Base-by-base conservation (phyloP, 345 rosid genomes). In the Alliaria petiolata region DNA sequence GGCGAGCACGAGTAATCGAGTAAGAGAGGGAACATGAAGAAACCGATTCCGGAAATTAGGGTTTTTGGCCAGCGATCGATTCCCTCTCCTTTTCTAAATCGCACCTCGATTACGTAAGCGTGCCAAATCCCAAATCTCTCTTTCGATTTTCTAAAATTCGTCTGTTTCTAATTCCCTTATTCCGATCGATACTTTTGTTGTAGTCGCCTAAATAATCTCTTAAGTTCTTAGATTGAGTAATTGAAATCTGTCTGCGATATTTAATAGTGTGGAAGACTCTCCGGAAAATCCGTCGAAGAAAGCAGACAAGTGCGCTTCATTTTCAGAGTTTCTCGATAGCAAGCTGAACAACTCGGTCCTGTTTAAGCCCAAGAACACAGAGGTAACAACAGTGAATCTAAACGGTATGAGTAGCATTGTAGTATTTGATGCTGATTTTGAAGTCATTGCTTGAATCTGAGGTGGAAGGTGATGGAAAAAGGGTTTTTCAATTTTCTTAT, bases 11-110 rank as follows among this genome's bases (percentile, higher is more conserved):
- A 22, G 25, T 22, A 1, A 22, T 1, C 39, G 46, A 35, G 63
- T 31, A 35, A 12, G 42, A 12, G 25, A 71, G 72, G 12, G 49
- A 68, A 43, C 8, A 75, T 68, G 72, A 85, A 81, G 85, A 78
- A 77, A 3, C 73, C 81, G 33, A 74, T 69, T 49, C 78, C 80
- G 46, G 69, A 65, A 39, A 53, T 82, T 40, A 82, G 92, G 85
- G 84, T 22, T 70, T 79, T 82, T 7, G 89, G 95, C 28, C 97
- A 91, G 80, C 85, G 81, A 30, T 77, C 88, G 8, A 83, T 91
- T 74, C 33, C 74, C 34, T 75, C 85, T 9, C 81, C 83, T 2
- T 75, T 80, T 70, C 43, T 74, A 6, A 82, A 68, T 46, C 75
- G 79, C 43, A 52, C 72, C 36, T 42, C 86, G 14, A 70, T 74